Percentiles rank a stretch among this genome's conserved stretches.
Evolutionary conservation across 192 early-diverging fungal genomes (phyloP).

Genomic region (Coemansia sp.): DNA sequence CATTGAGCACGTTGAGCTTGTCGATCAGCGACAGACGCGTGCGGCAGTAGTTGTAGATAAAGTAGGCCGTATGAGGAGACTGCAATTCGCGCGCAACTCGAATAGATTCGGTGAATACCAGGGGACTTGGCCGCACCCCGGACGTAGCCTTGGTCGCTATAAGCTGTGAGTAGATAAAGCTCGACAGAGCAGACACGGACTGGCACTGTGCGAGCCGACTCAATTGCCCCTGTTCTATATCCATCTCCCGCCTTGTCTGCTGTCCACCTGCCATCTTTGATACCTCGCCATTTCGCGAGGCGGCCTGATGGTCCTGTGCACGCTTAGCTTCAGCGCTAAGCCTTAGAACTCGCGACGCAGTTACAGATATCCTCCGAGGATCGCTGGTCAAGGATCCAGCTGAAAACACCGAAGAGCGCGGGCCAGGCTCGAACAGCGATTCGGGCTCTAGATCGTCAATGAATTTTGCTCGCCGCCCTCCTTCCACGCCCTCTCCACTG

Average conservation of each 20-base stretch:
- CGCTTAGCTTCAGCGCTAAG: conserved; percentile 3
- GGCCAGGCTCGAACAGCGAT: conserved; percentile 29
- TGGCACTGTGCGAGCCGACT: conserved; percentile 27
- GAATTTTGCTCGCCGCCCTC: conserved; percentile 13
- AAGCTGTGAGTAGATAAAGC: conserved; percentile 26
- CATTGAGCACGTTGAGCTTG: conserved; percentile 32
- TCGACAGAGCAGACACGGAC: conserved; percentile 23
- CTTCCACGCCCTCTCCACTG: neutral
- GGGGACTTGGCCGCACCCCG: conserved; percentile 24
- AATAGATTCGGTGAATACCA: conserved; percentile 34
- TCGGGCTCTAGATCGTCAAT: conserved; percentile 25
- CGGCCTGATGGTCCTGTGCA: neutral
- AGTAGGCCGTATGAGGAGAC: conserved; percentile 27
- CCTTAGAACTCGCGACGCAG: conserved; percentile 23
- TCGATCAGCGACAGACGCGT: conserved; percentile 20
- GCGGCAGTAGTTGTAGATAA: conserved; percentile 36
- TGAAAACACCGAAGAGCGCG: conserved; percentile 30
- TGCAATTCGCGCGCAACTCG: conserved; percentile 31
- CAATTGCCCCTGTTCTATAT: conserved; percentile 34
- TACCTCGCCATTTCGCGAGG: neutral
- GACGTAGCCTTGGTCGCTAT: conserved; percentile 1
- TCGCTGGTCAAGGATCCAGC: conserved; percentile 32
- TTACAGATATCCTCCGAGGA: conserved; percentile 16
- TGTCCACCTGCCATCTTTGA: neutral
- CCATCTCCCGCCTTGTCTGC: conserved; percentile 6